These are phyloP conservation scores for Aspergillus panamensis DNA, from an alignment of 495 filamentous ascomycete species.

Conservation along the genomic window DNA sequence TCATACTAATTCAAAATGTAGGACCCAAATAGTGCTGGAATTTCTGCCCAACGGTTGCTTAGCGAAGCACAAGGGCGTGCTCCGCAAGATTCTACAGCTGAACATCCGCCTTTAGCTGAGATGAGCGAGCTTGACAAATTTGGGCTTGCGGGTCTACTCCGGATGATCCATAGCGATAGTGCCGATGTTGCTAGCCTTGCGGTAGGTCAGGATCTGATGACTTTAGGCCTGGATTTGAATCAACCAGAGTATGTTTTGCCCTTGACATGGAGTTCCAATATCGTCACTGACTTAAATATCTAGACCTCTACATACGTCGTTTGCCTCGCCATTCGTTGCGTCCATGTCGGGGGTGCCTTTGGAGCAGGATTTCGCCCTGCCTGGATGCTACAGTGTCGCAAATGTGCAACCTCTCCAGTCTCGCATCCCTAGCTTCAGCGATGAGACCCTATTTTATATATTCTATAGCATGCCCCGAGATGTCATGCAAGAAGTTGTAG, in stretches of 20 bases:
- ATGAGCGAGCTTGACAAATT: constrained; percentile 80
- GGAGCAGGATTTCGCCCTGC: constrained; percentile 73
- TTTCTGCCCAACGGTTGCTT: constrained; percentile 35
- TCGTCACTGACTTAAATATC: constrained; percentile 20
- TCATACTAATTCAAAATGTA: constrained; percentile 10
- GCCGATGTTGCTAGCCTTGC: constrained; percentile 72
- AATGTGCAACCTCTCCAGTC: constrained; percentile 78
- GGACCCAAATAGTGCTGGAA: constrained; percentile 35
- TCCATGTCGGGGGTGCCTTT: constrained; percentile 61
- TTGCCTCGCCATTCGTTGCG: constrained; percentile 68
- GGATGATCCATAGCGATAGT: constrained; percentile 73
- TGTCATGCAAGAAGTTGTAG: constrained; percentile 79
- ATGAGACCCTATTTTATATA: constrained; percentile 90
- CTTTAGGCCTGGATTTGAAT: constrained; percentile 74
- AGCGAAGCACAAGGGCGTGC: constrained; percentile 31
- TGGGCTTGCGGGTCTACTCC: constrained; percentile 73
- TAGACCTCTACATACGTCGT: constrained; percentile 62
- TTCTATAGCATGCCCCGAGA: constrained; percentile 89
- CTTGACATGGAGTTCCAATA: not conserved
- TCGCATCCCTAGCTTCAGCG: constrained; percentile 77
- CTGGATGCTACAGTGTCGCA: constrained; percentile 80
- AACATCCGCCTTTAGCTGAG: constrained; percentile 60
- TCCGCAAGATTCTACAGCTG: constrained; percentile 22
- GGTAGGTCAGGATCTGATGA: constrained; percentile 72
- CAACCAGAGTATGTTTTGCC: constrained; percentile 63